These are phyloP conservation scores for Inonotus hispidus DNA, from an alignment of 1,284 basidiomycete species.

Conservation along the genomic window DNA sequence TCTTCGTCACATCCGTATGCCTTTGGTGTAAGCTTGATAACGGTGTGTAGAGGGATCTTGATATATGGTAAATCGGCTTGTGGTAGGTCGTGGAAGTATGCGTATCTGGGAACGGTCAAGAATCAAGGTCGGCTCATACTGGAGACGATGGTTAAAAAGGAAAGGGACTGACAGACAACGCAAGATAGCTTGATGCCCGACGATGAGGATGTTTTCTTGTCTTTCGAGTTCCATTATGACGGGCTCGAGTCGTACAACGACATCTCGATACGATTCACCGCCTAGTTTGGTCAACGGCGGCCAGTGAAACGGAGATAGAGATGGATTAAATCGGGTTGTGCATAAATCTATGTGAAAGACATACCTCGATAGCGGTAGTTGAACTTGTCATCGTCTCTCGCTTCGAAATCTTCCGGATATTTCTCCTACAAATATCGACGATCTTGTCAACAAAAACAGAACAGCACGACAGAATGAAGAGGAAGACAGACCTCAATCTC, in stretches of 20 bases:
- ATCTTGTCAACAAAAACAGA: neutral
- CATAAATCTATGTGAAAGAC: constrained; percentile 28
- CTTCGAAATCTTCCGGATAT: constrained; percentile 99
- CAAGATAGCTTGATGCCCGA: constrained; percentile 73
- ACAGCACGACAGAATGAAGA: neutral
- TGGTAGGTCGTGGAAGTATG: constrained; percentile 90
- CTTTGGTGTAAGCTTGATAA: constrained; percentile 97
- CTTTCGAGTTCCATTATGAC: constrained; percentile 99
- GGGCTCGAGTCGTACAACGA: constrained; percentile 94
- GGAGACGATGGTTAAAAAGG: neutral
- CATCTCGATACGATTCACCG: constrained; percentile 94
- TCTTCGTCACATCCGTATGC: constrained; percentile 99
- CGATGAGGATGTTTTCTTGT: constrained; percentile 95
- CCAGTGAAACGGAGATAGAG: no score
- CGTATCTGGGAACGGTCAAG: constrained; percentile 71
- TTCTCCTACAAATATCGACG: constrained; percentile 50
- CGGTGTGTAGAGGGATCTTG: constrained; percentile 94
- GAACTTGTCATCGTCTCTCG: constrained; percentile 98
- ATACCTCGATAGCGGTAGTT: constrained; percentile 92
- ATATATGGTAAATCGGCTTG: constrained; percentile 97
- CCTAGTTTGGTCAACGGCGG: no score
- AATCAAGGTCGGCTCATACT: neutral
- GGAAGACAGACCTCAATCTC: constrained; percentile 79
- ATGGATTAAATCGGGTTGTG: no score
- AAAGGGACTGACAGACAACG: constrained; percentile 29